phyloP scores from a whole-genome alignment of 2,329 filamentous ascomycete species.

The Rhynchosporium secalis region DNA sequence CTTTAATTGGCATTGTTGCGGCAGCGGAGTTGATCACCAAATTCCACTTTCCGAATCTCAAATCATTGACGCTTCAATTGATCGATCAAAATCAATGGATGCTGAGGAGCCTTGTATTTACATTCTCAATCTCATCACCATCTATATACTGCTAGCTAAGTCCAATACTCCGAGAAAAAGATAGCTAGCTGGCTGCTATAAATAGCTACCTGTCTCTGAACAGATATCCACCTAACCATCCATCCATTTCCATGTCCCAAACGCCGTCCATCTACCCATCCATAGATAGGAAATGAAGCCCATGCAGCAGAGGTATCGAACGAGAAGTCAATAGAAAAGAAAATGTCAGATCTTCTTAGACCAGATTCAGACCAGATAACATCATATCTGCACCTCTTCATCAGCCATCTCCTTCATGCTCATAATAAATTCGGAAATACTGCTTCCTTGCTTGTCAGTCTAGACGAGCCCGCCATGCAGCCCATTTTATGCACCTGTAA shows the following conservation, averaged over 20 bases:
- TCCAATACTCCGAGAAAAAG: too few relatives aligned
- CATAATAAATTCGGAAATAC: neutral
- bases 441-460: too few relatives aligned
- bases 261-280: neutral
- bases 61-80: too few relatives aligned
- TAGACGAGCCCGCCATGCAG: neutral
- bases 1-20: too few relatives aligned
- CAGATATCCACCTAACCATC: neutral
- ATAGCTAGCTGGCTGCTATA: too few relatives aligned
- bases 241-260: neutral
- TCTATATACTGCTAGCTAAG: too few relatives aligned
- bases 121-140: too few relatives aligned
- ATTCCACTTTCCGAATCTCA: too few relatives aligned
- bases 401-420: neutral
- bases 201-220: neutral
- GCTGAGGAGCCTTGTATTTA: too few relatives aligned
- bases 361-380: neutral
- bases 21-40: too few relatives aligned
- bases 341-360: too few relatives aligned
- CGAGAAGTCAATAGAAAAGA: neutral
- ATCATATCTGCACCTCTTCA: neutral
- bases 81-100: too few relatives aligned
- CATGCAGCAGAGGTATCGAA: constrained; percentile 9
- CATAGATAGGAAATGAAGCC: neutral
- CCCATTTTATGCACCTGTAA: constrained; percentile 3